These are phyloP conservation scores for Leishmania turanica DNA, from an alignment of 208 protist species.

Conservation along the genomic window DNA sequence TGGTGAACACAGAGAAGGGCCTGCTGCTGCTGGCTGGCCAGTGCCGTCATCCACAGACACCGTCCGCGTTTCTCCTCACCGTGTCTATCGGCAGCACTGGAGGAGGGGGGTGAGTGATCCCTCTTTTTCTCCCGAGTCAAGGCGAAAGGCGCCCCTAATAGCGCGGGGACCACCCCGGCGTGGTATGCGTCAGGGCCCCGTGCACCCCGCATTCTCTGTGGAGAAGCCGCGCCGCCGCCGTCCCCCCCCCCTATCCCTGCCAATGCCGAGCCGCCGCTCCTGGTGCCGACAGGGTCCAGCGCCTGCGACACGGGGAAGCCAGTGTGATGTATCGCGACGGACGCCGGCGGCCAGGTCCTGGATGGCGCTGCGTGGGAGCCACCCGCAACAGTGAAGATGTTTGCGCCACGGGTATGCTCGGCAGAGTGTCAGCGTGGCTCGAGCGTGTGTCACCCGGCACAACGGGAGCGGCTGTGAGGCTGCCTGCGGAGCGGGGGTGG, in stretches of 20 bases:
- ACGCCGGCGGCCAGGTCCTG: neutral
- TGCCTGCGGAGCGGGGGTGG: no score
- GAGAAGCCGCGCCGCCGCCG: neutral
- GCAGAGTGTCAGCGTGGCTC: no score
- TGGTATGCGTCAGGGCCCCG: neutral
- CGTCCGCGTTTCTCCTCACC: constrained; percentile 34
- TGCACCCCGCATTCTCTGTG: neutral
- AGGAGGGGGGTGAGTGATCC: neutral
- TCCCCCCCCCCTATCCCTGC: no score
- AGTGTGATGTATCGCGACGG: neutral
- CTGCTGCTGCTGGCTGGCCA: constrained; percentile 67
- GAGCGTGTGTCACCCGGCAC: neutral
- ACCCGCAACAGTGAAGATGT: no score
- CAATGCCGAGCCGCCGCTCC: no score
- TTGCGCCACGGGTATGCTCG: no score
- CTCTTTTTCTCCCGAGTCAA: neutral
- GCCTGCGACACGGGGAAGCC: neutral
- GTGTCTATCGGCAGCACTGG: neutral
- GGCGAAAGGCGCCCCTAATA: neutral
- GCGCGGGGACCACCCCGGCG: neutral
- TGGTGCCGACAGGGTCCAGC: no score
- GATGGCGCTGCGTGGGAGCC: neutral
- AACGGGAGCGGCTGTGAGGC: no score
- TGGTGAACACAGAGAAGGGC: constrained; percentile 34
- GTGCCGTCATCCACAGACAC: constrained; percentile 64